These are phyloP conservation scores for Mantamonas sphyraenae DNA, from an alignment of 78 protist species.

Conservation along the genomic window DNA sequence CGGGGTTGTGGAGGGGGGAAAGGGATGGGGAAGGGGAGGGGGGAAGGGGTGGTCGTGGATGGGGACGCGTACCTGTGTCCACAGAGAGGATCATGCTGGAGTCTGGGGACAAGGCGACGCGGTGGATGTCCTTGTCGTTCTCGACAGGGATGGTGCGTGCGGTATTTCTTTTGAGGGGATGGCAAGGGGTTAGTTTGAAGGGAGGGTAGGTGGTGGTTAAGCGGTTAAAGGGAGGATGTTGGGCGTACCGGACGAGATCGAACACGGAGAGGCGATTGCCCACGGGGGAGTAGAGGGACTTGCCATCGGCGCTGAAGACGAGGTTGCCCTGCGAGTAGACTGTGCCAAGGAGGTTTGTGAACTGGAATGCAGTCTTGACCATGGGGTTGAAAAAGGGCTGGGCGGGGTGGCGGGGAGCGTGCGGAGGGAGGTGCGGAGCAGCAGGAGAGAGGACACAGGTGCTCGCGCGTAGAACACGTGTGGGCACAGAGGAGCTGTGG, in stretches of 20 bases:
- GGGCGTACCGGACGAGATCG: conserved; percentile 61
- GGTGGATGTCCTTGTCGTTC: conserved; percentile 32
- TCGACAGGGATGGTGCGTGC: conserved; percentile 56
- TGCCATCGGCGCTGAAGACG: conserved; percentile 82
- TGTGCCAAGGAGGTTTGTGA: conserved; percentile 78
- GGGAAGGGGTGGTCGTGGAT: not conserved
- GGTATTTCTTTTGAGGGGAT: not conserved
- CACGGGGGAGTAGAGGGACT: conserved; percentile 71
- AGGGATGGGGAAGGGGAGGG: too few relatives aligned
- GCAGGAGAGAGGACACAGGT: too few relatives aligned
- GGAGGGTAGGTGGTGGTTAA: too few relatives aligned
- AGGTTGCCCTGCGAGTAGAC: conserved; percentile 81
- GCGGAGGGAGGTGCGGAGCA: too few relatives aligned
- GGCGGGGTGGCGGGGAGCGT: too few relatives aligned
- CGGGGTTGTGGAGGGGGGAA: too few relatives aligned
- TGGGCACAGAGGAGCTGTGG: too few relatives aligned
- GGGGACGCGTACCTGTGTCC: conserved; percentile 23
- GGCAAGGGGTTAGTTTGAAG: not conserved
- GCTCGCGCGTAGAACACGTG: too few relatives aligned
- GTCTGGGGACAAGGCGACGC: conserved; percentile 73
- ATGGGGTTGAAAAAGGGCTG: too few relatives aligned
- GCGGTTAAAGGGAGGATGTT: too few relatives aligned
- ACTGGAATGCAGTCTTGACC: too few relatives aligned
- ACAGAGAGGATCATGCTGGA: conserved; percentile 48
- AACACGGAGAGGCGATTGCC: conserved; percentile 86